phyloP scores from a whole-genome alignment of 495 filamentous ascomycete genomes.

The Hapsidospora chrysogenum region DNA sequence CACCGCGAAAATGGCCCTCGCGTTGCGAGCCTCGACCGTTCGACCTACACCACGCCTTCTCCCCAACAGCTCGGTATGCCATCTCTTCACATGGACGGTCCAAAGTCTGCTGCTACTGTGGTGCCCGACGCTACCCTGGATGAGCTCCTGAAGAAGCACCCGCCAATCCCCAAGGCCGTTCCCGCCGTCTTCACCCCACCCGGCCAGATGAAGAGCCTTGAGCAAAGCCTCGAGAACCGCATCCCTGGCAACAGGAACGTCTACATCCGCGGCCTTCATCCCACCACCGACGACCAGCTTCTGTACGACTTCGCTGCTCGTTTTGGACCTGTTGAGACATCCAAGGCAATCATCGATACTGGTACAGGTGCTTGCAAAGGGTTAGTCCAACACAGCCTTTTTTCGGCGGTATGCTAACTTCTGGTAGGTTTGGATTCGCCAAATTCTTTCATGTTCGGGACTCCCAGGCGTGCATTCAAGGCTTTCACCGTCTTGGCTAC shows the following conservation, averaged over 20 bases:
- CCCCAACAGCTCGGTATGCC: constrained; percentile 32
- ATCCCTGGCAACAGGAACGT: constrained; percentile 78
- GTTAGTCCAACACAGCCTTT: constrained; percentile 27
- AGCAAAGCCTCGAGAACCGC: constrained; percentile 82
- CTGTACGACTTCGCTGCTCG: constrained; percentile 64
- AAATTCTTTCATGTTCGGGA: constrained; percentile 77
- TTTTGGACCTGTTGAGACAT: constrained; percentile 82
- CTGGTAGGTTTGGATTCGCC: constrained; percentile 77
- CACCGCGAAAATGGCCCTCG: constrained; percentile 32
- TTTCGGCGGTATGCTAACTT: constrained; percentile 9
- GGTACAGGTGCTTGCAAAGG: constrained; percentile 88
- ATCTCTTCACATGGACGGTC: constrained; percentile 10
- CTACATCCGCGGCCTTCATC: constrained; percentile 89
- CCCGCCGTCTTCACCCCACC: constrained; percentile 65
- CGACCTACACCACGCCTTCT: constrained; percentile 44
- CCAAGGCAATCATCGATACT: constrained; percentile 93
- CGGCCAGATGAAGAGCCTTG: constrained; percentile 62
- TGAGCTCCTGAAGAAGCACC: constrained; percentile 52
- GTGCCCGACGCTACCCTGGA: constrained; percentile 47
- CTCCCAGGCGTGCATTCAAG: constrained; percentile 88
- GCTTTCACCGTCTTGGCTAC: constrained; percentile 85
- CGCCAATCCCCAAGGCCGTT: constrained; percentile 75
- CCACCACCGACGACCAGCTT: constrained; percentile 85
- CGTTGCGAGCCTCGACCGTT: constrained; percentile 43
- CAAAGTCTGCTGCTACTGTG: constrained; percentile 9